These are phyloP conservation scores for Elongisporangium undulatum DNA, from an alignment of 352 stramenopile species.

Conservation along the genomic window DNA sequence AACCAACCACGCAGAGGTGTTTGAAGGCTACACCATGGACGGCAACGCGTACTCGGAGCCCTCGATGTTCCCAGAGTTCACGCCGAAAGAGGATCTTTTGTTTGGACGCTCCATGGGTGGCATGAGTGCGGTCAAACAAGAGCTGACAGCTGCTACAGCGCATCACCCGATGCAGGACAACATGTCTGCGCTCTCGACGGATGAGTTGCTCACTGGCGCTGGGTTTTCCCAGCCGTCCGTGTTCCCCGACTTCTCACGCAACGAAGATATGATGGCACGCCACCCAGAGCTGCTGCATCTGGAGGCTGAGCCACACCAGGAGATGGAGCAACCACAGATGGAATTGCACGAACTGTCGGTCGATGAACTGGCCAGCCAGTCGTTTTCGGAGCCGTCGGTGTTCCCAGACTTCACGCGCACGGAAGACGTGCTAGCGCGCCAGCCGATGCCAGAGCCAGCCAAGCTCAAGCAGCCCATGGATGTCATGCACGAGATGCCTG, in stretches of 20 bases:
- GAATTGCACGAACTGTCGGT: slow-evolving; percentile 2
- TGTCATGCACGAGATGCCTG: slow-evolving; percentile 11
- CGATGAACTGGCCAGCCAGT: slow-evolving; percentile 1
- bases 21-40: slow-evolving; percentile 18
- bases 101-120: slow-evolving; percentile 7
- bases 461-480: neutral
- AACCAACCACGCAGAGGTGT: slow-evolving; percentile 4
- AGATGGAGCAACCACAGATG: slow-evolving; percentile 1
- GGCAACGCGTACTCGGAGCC: slow-evolving; percentile 51
- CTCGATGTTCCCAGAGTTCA: slow-evolving; percentile 64
- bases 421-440: slow-evolving; percentile 9
- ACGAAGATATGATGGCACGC: slow-evolving; percentile 44
- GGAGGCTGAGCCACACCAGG: neutral
- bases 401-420: slow-evolving; percentile 3
- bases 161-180: slow-evolving; percentile 14
- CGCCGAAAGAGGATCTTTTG: slow-evolving; percentile 47
- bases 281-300: slow-evolving; percentile 4
- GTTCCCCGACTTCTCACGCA: slow-evolving; percentile 61
- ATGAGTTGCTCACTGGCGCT: slow-evolving; percentile 6
- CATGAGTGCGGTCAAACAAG: neutral
- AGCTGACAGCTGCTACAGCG: slow-evolving; percentile 8
- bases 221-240: slow-evolving; percentile 18
- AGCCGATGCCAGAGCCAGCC: slow-evolving; percentile 9
- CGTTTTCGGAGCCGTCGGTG: slow-evolving; percentile 1
- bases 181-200: slow-evolving; percentile 1